A percentile compares a stretch with the other conserved stretches of the same genome.
These are phyloP conservation scores for Suillus paluster DNA, from an alignment of 768 basidiomycete species.

Conservation along the genomic window DNA sequence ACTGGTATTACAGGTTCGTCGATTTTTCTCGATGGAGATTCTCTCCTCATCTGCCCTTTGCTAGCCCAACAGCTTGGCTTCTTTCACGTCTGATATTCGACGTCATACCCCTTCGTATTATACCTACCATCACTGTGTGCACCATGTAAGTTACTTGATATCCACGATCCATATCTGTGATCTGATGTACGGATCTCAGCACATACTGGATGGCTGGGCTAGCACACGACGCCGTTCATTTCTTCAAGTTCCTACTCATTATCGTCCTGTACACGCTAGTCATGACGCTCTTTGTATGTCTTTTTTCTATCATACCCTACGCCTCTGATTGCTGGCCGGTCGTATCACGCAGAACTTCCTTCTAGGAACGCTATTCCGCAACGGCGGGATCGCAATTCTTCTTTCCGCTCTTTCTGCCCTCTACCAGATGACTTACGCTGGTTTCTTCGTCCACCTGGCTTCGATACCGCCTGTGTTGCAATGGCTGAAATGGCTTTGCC, in stretches of 20 bases:
- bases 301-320: background rate
- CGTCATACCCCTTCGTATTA: conserved; percentile 83
- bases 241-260: conserved; percentile 95
- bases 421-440: conserved; percentile 87
- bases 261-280: conserved; percentile 82
- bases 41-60: conserved; percentile 4
- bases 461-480: conserved; percentile 89
- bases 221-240: conserved; percentile 72
- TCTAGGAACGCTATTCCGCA: conserved; percentile 79
- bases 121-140: conserved; percentile 87
- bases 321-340: background rate
- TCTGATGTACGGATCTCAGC: conserved; percentile 38
- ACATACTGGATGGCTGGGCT: conserved; percentile 98
- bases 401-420: conserved; percentile 76
- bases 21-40: background rate
- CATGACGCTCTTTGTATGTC: conserved; percentile 83
- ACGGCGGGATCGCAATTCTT: conserved; percentile 91
- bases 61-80: conserved; percentile 90
- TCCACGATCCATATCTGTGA: background rate
- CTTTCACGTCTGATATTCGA: conserved; percentile 89
- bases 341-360: conserved; percentile 76
- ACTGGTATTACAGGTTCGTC: conserved; percentile 79
- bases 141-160: conserved; percentile 62
- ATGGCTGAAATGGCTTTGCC: conserved; percentile 92
- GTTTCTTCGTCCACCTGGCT: conserved; percentile 89